Evolutionary conservation across 176 grass and related monocot genomes (phyloP).

Genomic region (Aechmea fasciata): DNA sequence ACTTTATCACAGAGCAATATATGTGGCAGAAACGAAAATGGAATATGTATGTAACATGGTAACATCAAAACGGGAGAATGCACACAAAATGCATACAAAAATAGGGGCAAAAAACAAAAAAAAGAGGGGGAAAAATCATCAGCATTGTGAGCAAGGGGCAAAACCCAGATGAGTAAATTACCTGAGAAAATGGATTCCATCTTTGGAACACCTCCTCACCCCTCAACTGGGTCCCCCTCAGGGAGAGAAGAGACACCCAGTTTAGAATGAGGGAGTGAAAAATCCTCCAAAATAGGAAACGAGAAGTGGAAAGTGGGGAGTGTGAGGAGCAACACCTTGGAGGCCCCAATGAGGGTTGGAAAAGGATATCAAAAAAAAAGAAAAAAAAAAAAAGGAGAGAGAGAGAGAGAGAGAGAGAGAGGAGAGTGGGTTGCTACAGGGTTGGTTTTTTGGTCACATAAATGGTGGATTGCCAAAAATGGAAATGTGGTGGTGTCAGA

Average conservation of each 20-base stretch:
- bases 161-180: neutral
- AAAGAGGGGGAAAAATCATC: neutral
- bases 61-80: no score
- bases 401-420: constrained; percentile 12
- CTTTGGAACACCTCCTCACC: neutral
- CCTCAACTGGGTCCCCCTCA: neutral
- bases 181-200: constrained; percentile 32
- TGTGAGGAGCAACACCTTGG: neutral
- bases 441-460: neutral
- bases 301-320: neutral
- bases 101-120: neutral
- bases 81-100: neutral
- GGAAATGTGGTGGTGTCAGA: neutral
- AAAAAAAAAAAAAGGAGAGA: neutral
- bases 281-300: neutral
- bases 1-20: no score
- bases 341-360: no score
- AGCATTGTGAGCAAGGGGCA: neutral
- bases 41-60: neutral
- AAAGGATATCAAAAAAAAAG: neutral
- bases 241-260: neutral
- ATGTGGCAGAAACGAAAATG: neutral
- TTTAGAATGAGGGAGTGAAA: constrained; percentile 3
- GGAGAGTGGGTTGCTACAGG: neutral
- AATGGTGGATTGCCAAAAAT: neutral